Evolutionary conservation across 768 basidiomycete genomes (phyloP).

Genomic region (Agaricus sinodeliciosus): DNA sequence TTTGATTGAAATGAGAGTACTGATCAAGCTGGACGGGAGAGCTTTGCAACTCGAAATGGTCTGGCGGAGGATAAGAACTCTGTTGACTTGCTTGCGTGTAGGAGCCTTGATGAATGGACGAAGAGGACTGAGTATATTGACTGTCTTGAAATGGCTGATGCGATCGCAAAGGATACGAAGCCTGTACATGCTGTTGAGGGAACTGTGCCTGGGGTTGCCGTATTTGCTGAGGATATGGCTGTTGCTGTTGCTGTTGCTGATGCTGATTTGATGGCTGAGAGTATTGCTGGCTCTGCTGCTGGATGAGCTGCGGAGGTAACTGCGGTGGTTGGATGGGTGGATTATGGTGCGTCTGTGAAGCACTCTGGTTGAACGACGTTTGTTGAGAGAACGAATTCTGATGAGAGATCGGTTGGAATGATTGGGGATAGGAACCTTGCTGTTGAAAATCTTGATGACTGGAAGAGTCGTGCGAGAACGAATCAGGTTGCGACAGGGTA

Average conservation of each 20-base stretch:
- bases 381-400: conserved; percentile 2
- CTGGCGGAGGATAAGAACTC: background rate
- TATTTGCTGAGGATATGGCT: background rate
- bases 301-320: background rate
- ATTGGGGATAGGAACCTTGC: background rate
- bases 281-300: background rate
- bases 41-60: background rate
- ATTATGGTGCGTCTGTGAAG: background rate
- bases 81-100: background rate
- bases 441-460: background rate
- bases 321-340: background rate
- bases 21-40: background rate
- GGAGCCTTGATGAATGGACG: background rate
- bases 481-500: background rate
- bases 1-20: conserved; percentile 2
- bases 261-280: background rate
- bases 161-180: background rate
- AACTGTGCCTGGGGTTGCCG: conserved; percentile 1
- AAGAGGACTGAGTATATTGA: background rate
- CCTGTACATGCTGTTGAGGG: background rate
- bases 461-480: background rate
- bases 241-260: background rate
- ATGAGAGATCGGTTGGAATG: background rate
- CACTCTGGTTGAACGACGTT: background rate
- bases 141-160: conserved; percentile 1